These are phyloP conservation scores for Alternaria atra DNA, from an alignment of 2,329 filamentous ascomycete species.

Conservation along the genomic window DNA sequence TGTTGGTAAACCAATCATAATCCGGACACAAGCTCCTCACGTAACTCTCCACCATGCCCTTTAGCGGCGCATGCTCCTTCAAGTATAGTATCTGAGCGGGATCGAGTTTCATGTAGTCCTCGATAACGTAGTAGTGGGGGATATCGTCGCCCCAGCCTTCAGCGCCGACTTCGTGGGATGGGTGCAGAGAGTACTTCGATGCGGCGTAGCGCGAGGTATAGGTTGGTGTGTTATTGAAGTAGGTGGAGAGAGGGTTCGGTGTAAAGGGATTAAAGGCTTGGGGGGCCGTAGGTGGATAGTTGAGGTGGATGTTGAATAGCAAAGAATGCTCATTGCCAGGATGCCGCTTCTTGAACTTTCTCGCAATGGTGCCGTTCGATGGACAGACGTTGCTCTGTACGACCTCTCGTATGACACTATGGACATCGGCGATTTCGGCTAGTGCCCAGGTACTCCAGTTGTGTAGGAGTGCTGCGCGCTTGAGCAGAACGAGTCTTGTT, in stretches of 20 bases:
- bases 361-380: constrained; percentile 67
- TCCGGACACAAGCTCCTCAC: constrained; percentile 57
- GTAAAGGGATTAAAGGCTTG: constrained; percentile 46
- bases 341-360: constrained; percentile 66
- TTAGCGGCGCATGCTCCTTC: constrained; percentile 64
- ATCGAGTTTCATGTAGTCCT: constrained; percentile 71
- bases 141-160: constrained; percentile 73
- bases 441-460: constrained; percentile 66
- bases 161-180: constrained; percentile 62
- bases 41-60: constrained; percentile 66
- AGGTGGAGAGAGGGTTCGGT: constrained; percentile 40
- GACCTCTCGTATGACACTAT: constrained; percentile 64
- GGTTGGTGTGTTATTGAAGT: constrained; percentile 48
- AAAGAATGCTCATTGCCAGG: constrained; percentile 60
- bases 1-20: constrained; percentile 68
- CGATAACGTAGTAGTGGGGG: constrained; percentile 69
- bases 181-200: constrained; percentile 58
- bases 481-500: constrained; percentile 56
- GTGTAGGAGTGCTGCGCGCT: constrained; percentile 65
- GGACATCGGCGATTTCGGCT: constrained; percentile 67
- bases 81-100: constrained; percentile 68
- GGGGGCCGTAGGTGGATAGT: constrained; percentile 54
- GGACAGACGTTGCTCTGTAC: constrained; percentile 68
- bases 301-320: constrained; percentile 63
- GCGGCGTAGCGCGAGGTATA: constrained; percentile 53